Conservation (phyloP, 2,329 filamentous ascomycete genomes). For the Fusarium euwallaceae region DNA sequence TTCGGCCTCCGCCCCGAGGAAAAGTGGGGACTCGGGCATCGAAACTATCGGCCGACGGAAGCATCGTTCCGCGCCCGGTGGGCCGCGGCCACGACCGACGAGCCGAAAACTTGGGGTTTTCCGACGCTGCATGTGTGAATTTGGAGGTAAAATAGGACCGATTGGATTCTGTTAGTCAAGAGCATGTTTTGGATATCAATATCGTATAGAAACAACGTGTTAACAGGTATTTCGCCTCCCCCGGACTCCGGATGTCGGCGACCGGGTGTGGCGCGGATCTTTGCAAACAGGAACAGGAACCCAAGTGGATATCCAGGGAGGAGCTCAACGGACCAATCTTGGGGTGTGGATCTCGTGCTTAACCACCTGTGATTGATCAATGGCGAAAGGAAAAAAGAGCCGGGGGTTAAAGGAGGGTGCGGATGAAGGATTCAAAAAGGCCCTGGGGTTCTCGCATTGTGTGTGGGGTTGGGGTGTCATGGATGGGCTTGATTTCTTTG, state of each 20-base stretch:
- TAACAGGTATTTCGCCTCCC: background rate
- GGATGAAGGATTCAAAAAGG: constrained; percentile 9
- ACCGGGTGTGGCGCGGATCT: constrained; percentile 1
- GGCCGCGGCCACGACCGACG: constrained; percentile 5
- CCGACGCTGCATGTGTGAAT: background rate
- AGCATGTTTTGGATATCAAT: background rate
- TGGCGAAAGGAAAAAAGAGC: background rate
- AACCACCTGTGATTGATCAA: constrained; percentile 23
- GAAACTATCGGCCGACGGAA: constrained; percentile 28
- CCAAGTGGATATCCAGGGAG: constrained; percentile 20
- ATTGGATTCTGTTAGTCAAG: background rate
- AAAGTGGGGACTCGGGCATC: constrained; percentile 28
- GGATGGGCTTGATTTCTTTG: background rate
- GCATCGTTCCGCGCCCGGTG: constrained; percentile 26
- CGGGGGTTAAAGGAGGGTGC: background rate
- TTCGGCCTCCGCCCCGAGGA: constrained; percentile 14
- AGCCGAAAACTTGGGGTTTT: background rate
- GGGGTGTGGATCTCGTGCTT: background rate
- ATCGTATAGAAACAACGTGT: background rate
- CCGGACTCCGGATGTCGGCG: constrained; percentile 5
- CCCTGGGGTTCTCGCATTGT: background rate
- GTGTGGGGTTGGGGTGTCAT: background rate
- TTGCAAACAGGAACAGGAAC: constrained; percentile 2
- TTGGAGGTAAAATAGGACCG: background rate
- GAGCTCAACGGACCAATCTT: background rate